Evolutionary conservation across 345 rosid species (phyloP), one percentile per base, ranked within the genome.

Genomic region (Murraya paniculata): DNA sequence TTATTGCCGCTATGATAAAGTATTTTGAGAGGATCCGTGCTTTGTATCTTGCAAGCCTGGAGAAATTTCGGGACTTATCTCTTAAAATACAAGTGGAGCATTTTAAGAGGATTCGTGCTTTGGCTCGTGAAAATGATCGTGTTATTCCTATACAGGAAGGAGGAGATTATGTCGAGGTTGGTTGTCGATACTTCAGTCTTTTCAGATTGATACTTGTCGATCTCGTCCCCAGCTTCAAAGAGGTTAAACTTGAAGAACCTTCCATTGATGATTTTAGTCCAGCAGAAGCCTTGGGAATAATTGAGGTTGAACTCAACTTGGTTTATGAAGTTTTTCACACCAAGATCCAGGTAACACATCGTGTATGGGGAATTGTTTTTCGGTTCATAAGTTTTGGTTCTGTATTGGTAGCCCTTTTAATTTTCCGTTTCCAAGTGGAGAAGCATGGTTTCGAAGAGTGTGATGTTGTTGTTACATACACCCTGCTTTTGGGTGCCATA

Each of bases 391-490:
- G 90, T 3, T 74, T 78, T 24, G 72, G 77, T 7, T 77, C 79
- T 0, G 83, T 86, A 45, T 57, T 81, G 31, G 62, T 81, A 18
- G 78, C 92, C 7, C 78, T 90, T 45, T 21, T 27, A 0, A 8
- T 86, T 28, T 91, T 88, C 75, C 56, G 61, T 78, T 86, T 79
- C 76, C 41, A 13, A 25, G 77, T 75, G 27, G 76, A 77, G 21
- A 84, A 87, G 80, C 25, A 78, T 4, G 83, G 68, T 0, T 87
- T 84, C 39, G 76, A 80, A 14, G 71, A 19, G 3, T 64, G 84
- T 11, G 93, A 92, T 73, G 78, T 92, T 10, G 48, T 88, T 91
- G 92, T 87, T n/a, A 90, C 91, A 0, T 90, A 28, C 97, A 92
- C 71, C 89, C 45, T 39, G 11, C 9, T 39, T 39, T 9, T 2